Evolutionary conservation across 257 asterid genomes (phyloP), one percentile per base, ranked within the genome.

Genomic region (Petunia secreta): DNA sequence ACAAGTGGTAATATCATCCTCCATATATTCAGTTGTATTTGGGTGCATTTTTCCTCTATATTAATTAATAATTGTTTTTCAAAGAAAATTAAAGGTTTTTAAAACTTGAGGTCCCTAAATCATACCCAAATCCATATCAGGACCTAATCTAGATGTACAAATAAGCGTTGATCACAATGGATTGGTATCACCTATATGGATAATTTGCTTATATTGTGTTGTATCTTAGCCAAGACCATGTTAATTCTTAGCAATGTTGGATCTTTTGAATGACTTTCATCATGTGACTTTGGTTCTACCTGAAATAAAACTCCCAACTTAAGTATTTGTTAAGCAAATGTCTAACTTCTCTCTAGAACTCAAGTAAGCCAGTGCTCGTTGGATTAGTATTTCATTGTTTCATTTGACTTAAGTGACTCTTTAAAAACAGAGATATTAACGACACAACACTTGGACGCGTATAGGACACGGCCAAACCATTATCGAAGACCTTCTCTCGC

Each of bases 231-330:
- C 75, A 67, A 43, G 75, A 41, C n/a, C n/a, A 15, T 11, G 13
- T n/a, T n/a, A 15, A 43, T n/a, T 67, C 15, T 8, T 8, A 3
- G 39, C 41, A 34, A 43, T n/a, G 14, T 43, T 67, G 43, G 39
- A 52, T 67, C 75, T 41, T n/a, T n/a, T 67, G 55, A 67, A 67
- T 67, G 43, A 43, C 75, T 66, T 67, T 38, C 75, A 37, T 38
- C 75, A 15, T 41, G 75, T 67, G n/a, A 67, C 41, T 41, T 66
- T 15, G 41, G 38, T 15, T 40, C 41, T 66, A 15, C 53, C 75
- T 41, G 25, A 25, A 25, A 25, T 25, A 25, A 25, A 25, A 25
- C 25, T 25, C 25, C 25, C 25, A 25, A 25, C 25, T 25, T 25
- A 25, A 25, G 25, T 25, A 25, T 25, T 25, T 25, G 25, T 25